phyloP scores from a whole-genome alignment of 2,329 filamentous ascomycete genomes.

The Tolypocladium amazonense region DNA sequence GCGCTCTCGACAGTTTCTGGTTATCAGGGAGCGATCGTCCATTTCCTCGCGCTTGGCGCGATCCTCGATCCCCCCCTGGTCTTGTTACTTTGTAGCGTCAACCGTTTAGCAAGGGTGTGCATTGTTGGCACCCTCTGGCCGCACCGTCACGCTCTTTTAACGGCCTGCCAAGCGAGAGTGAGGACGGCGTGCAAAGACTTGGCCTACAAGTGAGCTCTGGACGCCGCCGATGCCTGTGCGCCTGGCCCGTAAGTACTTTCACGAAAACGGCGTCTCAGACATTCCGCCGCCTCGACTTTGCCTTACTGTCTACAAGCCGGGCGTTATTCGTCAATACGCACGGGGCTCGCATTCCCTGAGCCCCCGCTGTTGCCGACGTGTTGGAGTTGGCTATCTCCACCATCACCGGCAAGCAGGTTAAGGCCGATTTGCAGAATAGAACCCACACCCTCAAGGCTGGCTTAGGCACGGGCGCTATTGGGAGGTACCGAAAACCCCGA shows the following conservation, averaged over 20 bases:
- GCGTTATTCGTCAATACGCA: neutral
- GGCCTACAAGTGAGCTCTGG: neutral
- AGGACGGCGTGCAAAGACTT: neutral
- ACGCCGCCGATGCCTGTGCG: neutral
- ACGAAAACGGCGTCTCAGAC: slow-evolving; percentile 1
- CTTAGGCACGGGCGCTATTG: slow-evolving; percentile 1
- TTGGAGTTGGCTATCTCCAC: neutral
- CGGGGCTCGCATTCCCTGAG: neutral
- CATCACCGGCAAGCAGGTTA: slow-evolving; percentile 4
- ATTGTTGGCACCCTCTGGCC: neutral
- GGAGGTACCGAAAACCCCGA: slow-evolving; percentile 2
- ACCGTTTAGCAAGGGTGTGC: slow-evolving; percentile 1
- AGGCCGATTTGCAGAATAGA: slow-evolving; percentile 1
- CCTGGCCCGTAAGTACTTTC: neutral
- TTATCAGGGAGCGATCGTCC: slow-evolving; percentile 3
- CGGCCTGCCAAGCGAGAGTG: neutral
- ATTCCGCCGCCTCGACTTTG: neutral
- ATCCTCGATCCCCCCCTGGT: slow-evolving; percentile 5
- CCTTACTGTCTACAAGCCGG: neutral
- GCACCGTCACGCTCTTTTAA: neutral
- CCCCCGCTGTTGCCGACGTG: slow-evolving; percentile 2
- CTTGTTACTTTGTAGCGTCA: slow-evolving; percentile 1
- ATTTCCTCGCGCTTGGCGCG: slow-evolving; percentile 7
- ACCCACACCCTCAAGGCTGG: neutral
- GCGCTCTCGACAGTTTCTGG: slow-evolving; percentile 2